Percentiles rank a stretch among this genome's conserved stretches.
These are phyloP conservation scores for Hymenoscyphus salicellus DNA, from an alignment of 2,329 filamentous ascomycete genomes.

Conservation along the genomic window DNA sequence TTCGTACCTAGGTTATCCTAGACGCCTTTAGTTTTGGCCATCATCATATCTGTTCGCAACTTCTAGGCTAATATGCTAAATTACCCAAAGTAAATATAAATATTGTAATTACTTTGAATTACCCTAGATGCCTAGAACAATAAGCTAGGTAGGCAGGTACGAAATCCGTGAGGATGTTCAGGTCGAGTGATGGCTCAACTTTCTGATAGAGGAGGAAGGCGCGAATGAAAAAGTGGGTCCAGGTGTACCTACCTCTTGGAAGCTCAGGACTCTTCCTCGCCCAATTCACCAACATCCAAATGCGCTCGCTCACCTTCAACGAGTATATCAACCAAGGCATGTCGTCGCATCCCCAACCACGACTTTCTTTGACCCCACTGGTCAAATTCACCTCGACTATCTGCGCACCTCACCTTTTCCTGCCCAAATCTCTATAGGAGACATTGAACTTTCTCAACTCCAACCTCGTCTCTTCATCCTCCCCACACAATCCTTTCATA, in stretches of 20 bases:
- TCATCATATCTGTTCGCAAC: no score
- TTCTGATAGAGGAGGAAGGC: background rate
- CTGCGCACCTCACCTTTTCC: background rate
- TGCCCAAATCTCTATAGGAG: background rate
- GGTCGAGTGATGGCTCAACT: background rate
- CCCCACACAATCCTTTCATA: background rate
- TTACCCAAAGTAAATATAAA: no score
- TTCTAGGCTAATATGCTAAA: no score
- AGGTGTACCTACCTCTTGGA: background rate
- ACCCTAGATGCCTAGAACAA: no score
- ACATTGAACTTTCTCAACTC: conserved; percentile 3
- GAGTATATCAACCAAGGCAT: background rate
- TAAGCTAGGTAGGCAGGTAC: no score
- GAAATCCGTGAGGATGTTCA: background rate
- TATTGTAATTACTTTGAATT: no score
- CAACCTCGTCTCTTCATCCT: background rate
- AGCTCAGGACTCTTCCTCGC: background rate
- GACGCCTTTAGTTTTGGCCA: no score
- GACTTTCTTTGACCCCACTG: background rate
- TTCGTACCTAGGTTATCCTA: no score
- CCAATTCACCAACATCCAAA: background rate
- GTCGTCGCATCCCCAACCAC: background rate
- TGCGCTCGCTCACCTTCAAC: background rate
- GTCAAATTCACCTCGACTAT: background rate
- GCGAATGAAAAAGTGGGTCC: background rate